Conservation (phyloP, 257 asterid genomes). For the Solanum paucissectum region DNA sequence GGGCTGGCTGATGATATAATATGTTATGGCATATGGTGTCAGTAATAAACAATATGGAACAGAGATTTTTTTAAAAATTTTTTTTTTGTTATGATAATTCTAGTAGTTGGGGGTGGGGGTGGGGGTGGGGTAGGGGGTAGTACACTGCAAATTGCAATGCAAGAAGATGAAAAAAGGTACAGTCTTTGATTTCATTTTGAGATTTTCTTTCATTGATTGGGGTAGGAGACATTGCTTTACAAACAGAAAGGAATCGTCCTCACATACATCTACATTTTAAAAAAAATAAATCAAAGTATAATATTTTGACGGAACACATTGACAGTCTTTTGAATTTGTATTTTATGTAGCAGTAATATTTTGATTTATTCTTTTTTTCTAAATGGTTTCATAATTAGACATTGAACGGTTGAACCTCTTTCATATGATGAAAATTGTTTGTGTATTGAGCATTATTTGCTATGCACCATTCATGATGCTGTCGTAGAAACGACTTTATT, state of each 20-base stretch:
- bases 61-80: not conserved
- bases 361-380: too few relatives aligned
- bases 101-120: not conserved
- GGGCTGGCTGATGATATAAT: not conserved
- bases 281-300: not conserved
- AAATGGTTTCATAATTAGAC: too few relatives aligned
- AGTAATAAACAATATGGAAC: not conserved
- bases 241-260: not conserved
- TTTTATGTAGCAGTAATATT: too few relatives aligned
- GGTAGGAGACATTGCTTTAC: not conserved
- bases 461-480: too few relatives aligned
- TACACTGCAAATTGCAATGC: not conserved
- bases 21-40: not conserved
- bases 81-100: not conserved
- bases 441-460: too few relatives aligned
- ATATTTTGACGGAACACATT: not conserved
- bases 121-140: not conserved
- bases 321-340: not conserved
- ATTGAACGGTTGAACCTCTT: too few relatives aligned
- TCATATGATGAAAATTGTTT: too few relatives aligned
- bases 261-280: not conserved
- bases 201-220: slow-evolving; percentile 16
- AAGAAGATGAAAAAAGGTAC: slow-evolving; percentile 12
- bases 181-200: slow-evolving; percentile 20
- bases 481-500: too few relatives aligned